Evolutionary conservation across 2,329 filamentous ascomycete species (phyloP).

Genomic region (Sclerotinia subarctica): DNA sequence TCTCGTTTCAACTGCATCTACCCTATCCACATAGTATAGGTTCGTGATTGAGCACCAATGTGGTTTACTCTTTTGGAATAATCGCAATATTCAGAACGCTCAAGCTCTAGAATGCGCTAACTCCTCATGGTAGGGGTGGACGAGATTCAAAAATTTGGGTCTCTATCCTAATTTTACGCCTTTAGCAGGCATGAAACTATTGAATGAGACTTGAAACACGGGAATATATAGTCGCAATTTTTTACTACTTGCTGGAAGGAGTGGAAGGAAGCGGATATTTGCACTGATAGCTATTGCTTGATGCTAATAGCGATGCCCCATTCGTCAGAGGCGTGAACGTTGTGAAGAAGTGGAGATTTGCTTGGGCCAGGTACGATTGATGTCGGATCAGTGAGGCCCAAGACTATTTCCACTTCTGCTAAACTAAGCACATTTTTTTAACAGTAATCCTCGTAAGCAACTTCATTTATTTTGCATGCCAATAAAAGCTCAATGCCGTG

Average conservation of each 20-base stretch:
- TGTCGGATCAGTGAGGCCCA: background rate
- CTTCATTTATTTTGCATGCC: background rate
- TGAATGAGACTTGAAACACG: slow-evolving; percentile 15
- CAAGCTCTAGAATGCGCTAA: slow-evolving; percentile 1
- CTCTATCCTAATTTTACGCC: slow-evolving; percentile 1
- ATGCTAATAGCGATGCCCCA: background rate
- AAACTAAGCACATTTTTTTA: background rate
- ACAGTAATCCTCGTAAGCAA: background rate
- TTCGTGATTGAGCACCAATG: slow-evolving; percentile 5
- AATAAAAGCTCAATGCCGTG: background rate
- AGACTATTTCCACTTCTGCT: background rate
- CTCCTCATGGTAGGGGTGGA: background rate
- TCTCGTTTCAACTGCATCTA: slow-evolving; percentile 9
- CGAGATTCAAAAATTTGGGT: background rate
- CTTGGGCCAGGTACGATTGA: background rate
- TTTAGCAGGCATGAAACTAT: slow-evolving; percentile 14
- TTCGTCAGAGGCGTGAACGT: background rate
- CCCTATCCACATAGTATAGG: slow-evolving; percentile 12
- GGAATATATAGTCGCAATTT: background rate
- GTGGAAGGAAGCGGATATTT: background rate
- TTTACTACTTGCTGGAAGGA: background rate
- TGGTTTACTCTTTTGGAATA: background rate
- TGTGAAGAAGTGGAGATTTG: background rate
- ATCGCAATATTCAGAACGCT: slow-evolving; percentile 2
- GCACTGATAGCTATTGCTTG: slow-evolving; percentile 1